Percentiles rank a stretch among this genome's conserved stretches.
Conservation (phyloP, 2,329 filamentous ascomycete genomes). For the Sarocladiaceae sp. region DNA sequence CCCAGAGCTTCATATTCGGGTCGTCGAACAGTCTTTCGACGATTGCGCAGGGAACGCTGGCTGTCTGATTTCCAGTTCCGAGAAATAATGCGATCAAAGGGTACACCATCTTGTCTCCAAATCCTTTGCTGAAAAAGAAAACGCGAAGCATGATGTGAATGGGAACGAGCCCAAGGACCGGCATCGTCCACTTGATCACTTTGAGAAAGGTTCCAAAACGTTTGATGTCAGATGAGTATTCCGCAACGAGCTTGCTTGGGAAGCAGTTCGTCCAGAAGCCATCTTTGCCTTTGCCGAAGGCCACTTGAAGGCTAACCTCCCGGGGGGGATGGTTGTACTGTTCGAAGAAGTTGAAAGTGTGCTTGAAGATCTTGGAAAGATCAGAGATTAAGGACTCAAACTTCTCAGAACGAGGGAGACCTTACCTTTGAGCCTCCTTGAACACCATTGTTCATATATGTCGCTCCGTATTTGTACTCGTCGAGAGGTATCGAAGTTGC, state of each 20-base stretch:
- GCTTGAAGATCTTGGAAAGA: slow-evolving; percentile 52
- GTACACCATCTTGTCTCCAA: slow-evolving; percentile 63
- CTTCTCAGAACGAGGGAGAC: neutral
- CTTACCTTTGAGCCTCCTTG: slow-evolving; percentile 46
- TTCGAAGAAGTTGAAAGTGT: slow-evolving; percentile 59
- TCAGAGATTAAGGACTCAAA: neutral
- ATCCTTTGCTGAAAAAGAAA: slow-evolving; percentile 63
- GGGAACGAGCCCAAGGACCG: slow-evolving; percentile 53
- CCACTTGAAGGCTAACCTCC: slow-evolving; percentile 54
- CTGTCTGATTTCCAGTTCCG: slow-evolving; percentile 68
- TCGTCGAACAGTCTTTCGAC: slow-evolving; percentile 55
- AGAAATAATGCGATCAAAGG: slow-evolving; percentile 69
- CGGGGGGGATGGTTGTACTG: slow-evolving; percentile 49
- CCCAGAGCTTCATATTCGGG: slow-evolving; percentile 53
- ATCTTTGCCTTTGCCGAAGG: slow-evolving; percentile 53
- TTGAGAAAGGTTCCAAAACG: slow-evolving; percentile 50
- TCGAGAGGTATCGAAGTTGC: slow-evolving; percentile 54
- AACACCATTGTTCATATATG: slow-evolving; percentile 58
- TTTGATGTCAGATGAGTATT: slow-evolving; percentile 49
- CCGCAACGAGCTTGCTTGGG: slow-evolving; percentile 49
- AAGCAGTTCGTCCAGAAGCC: slow-evolving; percentile 63
- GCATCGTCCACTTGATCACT: slow-evolving; percentile 53
- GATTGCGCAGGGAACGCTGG: slow-evolving; percentile 63
- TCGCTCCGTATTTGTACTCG: slow-evolving; percentile 48
- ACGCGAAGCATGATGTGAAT: slow-evolving; percentile 60